These are phyloP conservation scores for Xylaria multiplex DNA, from an alignment of 2,329 filamentous ascomycete genomes.

Conservation along the genomic window DNA sequence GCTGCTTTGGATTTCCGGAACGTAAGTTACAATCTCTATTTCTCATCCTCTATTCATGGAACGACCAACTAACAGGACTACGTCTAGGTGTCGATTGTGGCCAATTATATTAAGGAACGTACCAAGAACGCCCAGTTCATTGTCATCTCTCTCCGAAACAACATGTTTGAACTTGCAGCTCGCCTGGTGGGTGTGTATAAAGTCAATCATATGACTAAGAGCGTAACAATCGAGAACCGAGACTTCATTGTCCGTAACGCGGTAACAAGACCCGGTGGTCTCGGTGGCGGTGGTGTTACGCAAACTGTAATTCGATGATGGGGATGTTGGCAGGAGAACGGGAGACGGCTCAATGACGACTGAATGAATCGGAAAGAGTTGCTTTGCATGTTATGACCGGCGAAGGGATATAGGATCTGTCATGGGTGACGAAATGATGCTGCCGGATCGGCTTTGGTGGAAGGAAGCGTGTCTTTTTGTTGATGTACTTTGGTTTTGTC, in stretches of 20 bases:
- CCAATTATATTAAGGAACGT: constrained; percentile 98
- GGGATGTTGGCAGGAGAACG: neutral
- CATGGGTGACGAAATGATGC: constrained; percentile 3
- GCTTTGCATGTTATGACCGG: constrained; percentile 15
- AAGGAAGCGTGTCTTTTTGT: constrained; percentile 7
- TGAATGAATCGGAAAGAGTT: constrained; percentile 9
- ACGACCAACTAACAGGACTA: constrained; percentile 7
- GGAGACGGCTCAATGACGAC: neutral
- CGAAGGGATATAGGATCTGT: constrained; percentile 8
- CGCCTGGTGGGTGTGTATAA: constrained; percentile 98
- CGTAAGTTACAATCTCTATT: constrained; percentile 65
- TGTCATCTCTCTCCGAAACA: constrained; percentile 96
- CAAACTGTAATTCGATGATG: constrained; percentile 30
- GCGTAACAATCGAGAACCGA: constrained; percentile 85
- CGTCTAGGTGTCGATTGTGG: constrained; percentile 88
- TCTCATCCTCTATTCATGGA: constrained; percentile 32
- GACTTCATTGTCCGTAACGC: constrained; percentile 69
- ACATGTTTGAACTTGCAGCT: constrained; percentile 99
- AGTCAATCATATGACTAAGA: constrained; percentile 98
- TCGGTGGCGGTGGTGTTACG: constrained; percentile 27
- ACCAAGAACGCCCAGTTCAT: constrained; percentile 99
- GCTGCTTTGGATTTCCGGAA: constrained; percentile 97
- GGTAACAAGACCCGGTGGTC: constrained; percentile 34
- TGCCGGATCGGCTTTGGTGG: constrained; percentile 16
- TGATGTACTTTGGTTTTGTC: neutral